phyloP scores from a whole-genome alignment of 148 eudicot genomes.

The Simmondsia chinensis region DNA sequence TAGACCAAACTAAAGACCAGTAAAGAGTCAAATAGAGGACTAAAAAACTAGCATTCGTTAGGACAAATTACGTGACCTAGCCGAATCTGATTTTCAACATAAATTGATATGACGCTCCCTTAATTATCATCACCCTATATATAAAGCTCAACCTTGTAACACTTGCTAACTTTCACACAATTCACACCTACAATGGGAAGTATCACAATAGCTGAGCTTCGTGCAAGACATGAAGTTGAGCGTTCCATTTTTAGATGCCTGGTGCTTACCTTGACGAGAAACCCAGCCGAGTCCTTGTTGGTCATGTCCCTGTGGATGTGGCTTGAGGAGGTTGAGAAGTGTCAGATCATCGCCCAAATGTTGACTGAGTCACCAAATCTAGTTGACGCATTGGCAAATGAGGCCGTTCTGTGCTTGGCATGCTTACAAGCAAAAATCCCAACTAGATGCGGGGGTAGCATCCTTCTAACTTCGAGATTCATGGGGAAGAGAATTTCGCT shows the following conservation, averaged over 20 bases:
- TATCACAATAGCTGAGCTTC: slow-evolving; percentile 24
- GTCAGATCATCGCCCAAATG: slow-evolving; percentile 5
- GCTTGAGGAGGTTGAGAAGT: slow-evolving; percentile 15
- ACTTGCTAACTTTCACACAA: not conserved
- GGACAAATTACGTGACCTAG: too few species aligned
- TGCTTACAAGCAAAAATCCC: slow-evolving; percentile 11
- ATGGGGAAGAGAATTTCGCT: slow-evolving; percentile 12
- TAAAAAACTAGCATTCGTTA: too few species aligned
- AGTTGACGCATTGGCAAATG: slow-evolving; percentile 20
- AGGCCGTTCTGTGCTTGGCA: slow-evolving; percentile 18
- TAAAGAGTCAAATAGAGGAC: too few species aligned
- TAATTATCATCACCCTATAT: too few species aligned
- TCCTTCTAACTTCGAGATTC: slow-evolving; percentile 7
- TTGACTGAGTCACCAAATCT: slow-evolving; percentile 3
- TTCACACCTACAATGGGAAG: slow-evolving; percentile 7
- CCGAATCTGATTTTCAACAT: too few species aligned
- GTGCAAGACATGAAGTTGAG: slow-evolving; percentile 12
- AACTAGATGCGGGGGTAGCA: slow-evolving; percentile 7
- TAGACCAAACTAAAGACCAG: too few species aligned
- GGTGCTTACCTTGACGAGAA: slow-evolving; percentile 11
- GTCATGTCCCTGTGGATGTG: slow-evolving; percentile 27
- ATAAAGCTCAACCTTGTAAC: too few species aligned
- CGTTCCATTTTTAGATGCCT: slow-evolving; percentile 13
- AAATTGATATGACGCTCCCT: too few species aligned
- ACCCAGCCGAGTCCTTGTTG: slow-evolving; percentile 17